phyloP scores from a whole-genome alignment of 495 filamentous ascomycete species.

The Letharia columbiana region DNA sequence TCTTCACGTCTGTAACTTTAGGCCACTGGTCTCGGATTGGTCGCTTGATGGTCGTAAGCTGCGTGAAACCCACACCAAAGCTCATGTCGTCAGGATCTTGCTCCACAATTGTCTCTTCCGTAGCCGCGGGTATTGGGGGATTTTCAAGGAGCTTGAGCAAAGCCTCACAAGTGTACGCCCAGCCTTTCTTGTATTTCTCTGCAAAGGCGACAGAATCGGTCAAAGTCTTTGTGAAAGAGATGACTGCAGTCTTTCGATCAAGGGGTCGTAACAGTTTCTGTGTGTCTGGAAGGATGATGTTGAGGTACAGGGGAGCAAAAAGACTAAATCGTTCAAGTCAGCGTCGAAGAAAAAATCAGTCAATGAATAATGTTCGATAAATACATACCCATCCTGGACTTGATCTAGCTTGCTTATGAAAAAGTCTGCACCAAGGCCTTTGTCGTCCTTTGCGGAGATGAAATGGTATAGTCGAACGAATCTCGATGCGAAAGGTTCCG shows the following conservation, averaged over 20 bases:
- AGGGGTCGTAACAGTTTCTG: slow-evolving; percentile 74
- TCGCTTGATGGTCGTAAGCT: slow-evolving; percentile 77
- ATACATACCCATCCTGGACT: slow-evolving; percentile 58
- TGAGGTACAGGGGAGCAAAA: slow-evolving; percentile 75
- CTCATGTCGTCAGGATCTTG: slow-evolving; percentile 88
- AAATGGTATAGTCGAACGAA: slow-evolving; percentile 92
- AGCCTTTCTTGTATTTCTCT: slow-evolving; percentile 68
- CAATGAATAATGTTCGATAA: not conserved
- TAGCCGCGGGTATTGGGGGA: slow-evolving; percentile 61
- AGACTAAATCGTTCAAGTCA: slow-evolving; percentile 41
- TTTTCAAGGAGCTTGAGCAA: slow-evolving; percentile 82
- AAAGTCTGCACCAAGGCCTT: slow-evolving; percentile 81
- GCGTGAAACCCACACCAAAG: slow-evolving; percentile 89
- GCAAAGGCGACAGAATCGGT: slow-evolving; percentile 75
- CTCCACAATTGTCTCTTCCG: slow-evolving; percentile 70
- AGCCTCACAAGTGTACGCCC: slow-evolving; percentile 76
- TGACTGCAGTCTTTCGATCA: slow-evolving; percentile 87
- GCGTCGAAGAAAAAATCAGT: slow-evolving; percentile 10
- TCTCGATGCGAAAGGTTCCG: slow-evolving; percentile 68
- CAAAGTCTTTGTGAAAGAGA: slow-evolving; percentile 85
- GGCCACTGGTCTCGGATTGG: slow-evolving; percentile 65
- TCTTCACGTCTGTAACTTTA: slow-evolving; percentile 67
- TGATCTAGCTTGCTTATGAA: slow-evolving; percentile 72
- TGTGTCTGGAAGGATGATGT: slow-evolving; percentile 78
- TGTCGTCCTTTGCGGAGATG: slow-evolving; percentile 62